A percentile compares a stretch with the other conserved stretches of the same genome.
Conservation (phyloP, 768 basidiomycete genomes). For the Calocera cornea region DNA sequence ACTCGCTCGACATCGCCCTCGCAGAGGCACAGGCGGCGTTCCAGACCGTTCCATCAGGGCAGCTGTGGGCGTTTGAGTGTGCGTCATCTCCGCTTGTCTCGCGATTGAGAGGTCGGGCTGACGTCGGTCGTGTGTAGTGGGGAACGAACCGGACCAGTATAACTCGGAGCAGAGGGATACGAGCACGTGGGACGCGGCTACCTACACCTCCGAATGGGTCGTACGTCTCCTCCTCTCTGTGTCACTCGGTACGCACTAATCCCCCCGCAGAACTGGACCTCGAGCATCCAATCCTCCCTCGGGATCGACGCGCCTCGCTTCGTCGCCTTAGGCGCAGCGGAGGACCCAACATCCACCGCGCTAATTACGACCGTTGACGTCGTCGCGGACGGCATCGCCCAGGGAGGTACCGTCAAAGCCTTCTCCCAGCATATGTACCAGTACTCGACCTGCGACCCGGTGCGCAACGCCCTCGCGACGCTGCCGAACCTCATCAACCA, state of each 20-base stretch:
- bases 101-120: neutral
- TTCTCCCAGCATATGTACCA: constrained; percentile 25
- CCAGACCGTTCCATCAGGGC: constrained; percentile 17
- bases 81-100: neutral
- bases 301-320: constrained; percentile 15
- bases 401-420: constrained; percentile 14
- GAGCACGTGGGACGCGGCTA: constrained; percentile 15
- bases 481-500: constrained; percentile 25
- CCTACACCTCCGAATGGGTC: constrained; percentile 19
- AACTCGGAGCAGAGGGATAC: constrained; percentile 15
- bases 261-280: constrained; percentile 18
- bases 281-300: constrained; percentile 15
- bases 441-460: constrained; percentile 26
- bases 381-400: constrained; percentile 29
- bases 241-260: neutral
- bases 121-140: constrained; percentile 11
- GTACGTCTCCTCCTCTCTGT: constrained; percentile 7
- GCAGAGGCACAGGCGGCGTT: constrained; percentile 19
- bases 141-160: constrained; percentile 22
- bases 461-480: constrained; percentile 21
- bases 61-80: constrained; percentile 22
- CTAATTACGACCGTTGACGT: constrained; percentile 25
- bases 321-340: constrained; percentile 18
- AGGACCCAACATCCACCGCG: constrained; percentile 20
- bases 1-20: constrained; percentile 20